Evolutionary conservation across 257 asterid genomes (phyloP).

Genomic region (Nicotiana paniculata): DNA sequence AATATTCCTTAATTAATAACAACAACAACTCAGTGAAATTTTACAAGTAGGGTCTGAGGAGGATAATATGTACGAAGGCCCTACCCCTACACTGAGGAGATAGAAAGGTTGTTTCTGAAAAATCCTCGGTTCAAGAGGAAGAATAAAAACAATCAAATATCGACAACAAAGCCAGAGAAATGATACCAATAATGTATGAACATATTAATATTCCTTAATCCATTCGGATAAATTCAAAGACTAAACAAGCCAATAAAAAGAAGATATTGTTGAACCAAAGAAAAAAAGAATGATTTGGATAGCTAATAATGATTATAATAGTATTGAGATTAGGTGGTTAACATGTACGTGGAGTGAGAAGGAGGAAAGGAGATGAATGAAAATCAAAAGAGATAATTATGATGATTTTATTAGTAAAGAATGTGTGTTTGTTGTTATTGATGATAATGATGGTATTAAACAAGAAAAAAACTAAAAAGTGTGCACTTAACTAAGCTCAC

Average conservation of each 20-base stretch:
- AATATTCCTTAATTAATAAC: background rate
- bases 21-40: too few species aligned
- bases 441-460: background rate
- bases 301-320: background rate
- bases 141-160: too few species aligned
- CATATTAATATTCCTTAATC: background rate
- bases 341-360: background rate
- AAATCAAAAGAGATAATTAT: background rate
- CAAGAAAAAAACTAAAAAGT: background rate
- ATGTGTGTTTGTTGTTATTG: background rate
- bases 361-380: background rate
- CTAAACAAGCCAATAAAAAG: conserved; percentile 1
- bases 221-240: background rate
- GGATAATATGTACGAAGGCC: too few species aligned
- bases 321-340: background rate
- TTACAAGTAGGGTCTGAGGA: too few species aligned
- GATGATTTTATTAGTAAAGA: background rate
- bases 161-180: too few species aligned
- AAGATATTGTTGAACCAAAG: background rate
- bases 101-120: too few species aligned
- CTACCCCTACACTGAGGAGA: too few species aligned
- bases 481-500: background rate
- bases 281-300: background rate
- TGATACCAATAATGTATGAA: too few species aligned
- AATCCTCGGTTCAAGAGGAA: too few species aligned